Base-by-base conservation (phyloP, 2,329 filamentous ascomycete genomes). In the Aspergillus brunneoviolaceus region DNA sequence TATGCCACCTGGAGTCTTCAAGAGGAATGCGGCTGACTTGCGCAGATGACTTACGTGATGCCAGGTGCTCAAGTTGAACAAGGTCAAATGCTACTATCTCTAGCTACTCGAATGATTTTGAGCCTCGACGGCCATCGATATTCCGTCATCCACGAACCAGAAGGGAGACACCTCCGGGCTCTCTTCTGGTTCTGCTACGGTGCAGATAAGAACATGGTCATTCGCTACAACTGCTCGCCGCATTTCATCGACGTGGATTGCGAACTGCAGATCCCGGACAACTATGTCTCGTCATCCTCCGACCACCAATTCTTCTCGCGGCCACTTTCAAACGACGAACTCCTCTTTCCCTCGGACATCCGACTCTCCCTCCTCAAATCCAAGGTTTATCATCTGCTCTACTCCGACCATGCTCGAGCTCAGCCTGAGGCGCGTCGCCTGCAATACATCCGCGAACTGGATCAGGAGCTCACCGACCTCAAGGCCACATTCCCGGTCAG, bases 151-250 rank as follows among this genome's bases (percentile, higher is more conserved):
- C 57, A 21, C 11, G 23, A 59, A 14, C 51, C 25, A 19, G 53
- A 63, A 21, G 58, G 57, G 5, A 58, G 60, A 39, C 69, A 70
- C 50, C 50, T 68, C 11, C 64, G 69, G 5, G 65, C 63, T 23
- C 31, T 70, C 7, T 70, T 70, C 58, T 70, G 69, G 69, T 52
- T 66, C 2, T 68, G 62, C 27, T 70, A 69, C 45, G 58, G 57
- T 10, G 55, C 65, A 12, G 69, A 70, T 35, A 69, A 66, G 39
- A 67, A 69, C 52, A 60, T 70, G 35, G 62, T 66, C 5, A 63
- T 66, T n/a, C 65, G 68, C 10, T 63, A 64, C 42, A 51, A 53
- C 25, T 62, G 64, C 23, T 62, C 67, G 5, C 68, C 66, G 1
- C 54, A 69, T 29, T 61, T 70, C 4, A 67, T 66, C 3, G 68